These are phyloP conservation scores for Pseudogymnoascus sp. DNA, from an alignment of 2,329 filamentous ascomycete species.

Conservation along the genomic window DNA sequence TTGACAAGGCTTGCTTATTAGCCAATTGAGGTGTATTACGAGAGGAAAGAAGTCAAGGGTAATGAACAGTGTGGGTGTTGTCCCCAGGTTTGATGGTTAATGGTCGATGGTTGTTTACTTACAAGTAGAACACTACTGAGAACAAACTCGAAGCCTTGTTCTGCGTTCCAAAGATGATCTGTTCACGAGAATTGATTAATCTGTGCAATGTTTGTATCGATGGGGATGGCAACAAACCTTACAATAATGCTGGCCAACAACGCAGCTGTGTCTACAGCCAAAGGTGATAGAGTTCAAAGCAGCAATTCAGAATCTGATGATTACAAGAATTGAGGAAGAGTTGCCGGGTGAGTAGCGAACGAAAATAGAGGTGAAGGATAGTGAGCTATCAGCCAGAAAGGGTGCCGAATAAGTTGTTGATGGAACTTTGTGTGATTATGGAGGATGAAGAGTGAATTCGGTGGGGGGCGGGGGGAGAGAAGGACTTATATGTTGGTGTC, in stretches of 20 bases:
- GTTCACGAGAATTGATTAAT: neutral
- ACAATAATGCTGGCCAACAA: conserved; percentile 1
- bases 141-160: neutral
- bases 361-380: conserved; percentile 9
- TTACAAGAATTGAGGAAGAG: conserved; percentile 8
- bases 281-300: neutral
- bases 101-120: neutral
- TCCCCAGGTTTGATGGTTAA: neutral
- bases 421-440: conserved; percentile 7
- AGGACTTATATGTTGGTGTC: neutral
- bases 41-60: neutral
- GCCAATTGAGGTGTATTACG: neutral
- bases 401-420: conserved; percentile 8
- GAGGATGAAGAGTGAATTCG: neutral
- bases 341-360: conserved; percentile 2
- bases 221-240: neutral
- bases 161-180: neutral
- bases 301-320: conserved; percentile 10
- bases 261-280: neutral
- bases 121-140: conserved; percentile 1
- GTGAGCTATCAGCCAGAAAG: conserved; percentile 8
- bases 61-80: neutral
- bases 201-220: neutral
- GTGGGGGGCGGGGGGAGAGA: neutral
- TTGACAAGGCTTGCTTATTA: neutral